A percentile compares a stretch with the other conserved stretches of the same genome.
Conservation (phyloP, 208 protist species). For the Leishmania lainsoni region DNA sequence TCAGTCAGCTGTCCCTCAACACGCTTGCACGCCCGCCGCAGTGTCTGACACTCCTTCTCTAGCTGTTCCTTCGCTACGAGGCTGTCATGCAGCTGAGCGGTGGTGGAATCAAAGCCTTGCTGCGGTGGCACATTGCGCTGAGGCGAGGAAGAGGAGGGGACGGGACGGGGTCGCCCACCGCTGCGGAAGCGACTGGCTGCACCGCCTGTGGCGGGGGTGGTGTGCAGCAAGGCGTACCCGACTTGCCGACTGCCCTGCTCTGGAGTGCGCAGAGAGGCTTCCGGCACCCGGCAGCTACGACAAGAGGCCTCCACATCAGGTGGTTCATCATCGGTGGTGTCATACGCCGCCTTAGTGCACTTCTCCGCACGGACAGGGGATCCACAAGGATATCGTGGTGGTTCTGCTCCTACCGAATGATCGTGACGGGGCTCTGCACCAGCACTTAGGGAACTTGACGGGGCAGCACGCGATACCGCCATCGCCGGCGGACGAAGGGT, state of each 20-base stretch:
- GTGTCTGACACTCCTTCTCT: conserved; percentile 58
- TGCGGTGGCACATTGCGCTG: conserved; percentile 16
- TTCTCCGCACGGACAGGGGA: background rate
- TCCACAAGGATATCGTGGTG: background rate
- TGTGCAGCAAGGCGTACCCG: conserved; percentile 22
- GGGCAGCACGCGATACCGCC: background rate
- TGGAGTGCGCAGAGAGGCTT: conserved; percentile 4
- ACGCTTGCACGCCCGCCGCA: conserved; percentile 40
- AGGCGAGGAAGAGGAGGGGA: background rate
- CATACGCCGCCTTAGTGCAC: background rate
- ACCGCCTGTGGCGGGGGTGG: conserved; percentile 10
- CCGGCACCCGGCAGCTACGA: background rate
- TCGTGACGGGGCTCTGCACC: background rate
- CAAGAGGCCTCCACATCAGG: background rate
- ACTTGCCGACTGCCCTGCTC: background rate
- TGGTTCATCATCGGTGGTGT: background rate
- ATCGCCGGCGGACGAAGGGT: background rate
- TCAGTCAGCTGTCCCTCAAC: conserved; percentile 60
- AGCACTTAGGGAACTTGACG: background rate
- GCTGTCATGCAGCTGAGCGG: conserved; percentile 61
- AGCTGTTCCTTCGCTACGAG: conserved; percentile 65
- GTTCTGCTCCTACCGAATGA: background rate
- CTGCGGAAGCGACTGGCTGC: background rate
- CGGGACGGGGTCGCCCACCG: background rate
- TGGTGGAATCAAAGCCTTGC: conserved; percentile 19